Conservation (phyloP, 2,329 filamentous ascomycete species). For the Aspergillus awamori region DNA sequence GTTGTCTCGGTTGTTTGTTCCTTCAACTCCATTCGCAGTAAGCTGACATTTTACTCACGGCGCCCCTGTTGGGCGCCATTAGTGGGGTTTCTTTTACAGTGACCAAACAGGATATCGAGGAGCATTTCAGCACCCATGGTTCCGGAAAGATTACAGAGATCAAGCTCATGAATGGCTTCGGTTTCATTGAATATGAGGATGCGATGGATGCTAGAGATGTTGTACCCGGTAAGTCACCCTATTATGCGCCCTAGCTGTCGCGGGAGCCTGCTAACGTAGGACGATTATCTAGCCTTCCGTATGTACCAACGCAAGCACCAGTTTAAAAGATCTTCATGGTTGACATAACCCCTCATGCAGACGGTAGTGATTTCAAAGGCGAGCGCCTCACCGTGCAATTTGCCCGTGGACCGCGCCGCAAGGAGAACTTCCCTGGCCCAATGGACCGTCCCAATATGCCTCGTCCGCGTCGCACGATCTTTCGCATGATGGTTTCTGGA, state of each 20-base stretch:
- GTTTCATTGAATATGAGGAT: slow-evolving; percentile 99
- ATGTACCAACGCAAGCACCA: slow-evolving; percentile 62
- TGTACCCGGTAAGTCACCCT: slow-evolving; percentile 77
- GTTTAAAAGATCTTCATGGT: slow-evolving; percentile 42
- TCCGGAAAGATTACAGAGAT: slow-evolving; percentile 98
- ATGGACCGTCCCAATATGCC: slow-evolving; percentile 66
- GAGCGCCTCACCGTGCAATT: slow-evolving; percentile 98
- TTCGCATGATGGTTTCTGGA: slow-evolving; percentile 96
- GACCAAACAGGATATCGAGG: slow-evolving; percentile 95
- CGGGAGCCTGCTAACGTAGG: slow-evolving; percentile 23
- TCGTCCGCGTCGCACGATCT: slow-evolving; percentile 89
- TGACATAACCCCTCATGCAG: slow-evolving; percentile 52
- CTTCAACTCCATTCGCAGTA: slow-evolving; percentile 19
- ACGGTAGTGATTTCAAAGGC: slow-evolving; percentile 97
- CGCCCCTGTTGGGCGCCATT: slow-evolving; percentile 29
- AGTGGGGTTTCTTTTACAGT: slow-evolving; percentile 59
- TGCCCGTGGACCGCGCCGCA: slow-evolving; percentile 79
- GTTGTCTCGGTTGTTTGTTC: slow-evolving; percentile 28
- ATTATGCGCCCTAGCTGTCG: slow-evolving; percentile 14
- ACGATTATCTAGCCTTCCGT: slow-evolving; percentile 56
- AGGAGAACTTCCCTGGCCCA: slow-evolving; percentile 65
- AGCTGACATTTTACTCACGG: slow-evolving; percentile 37
- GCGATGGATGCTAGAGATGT: slow-evolving; percentile 97
- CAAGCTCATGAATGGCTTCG: slow-evolving; percentile 99
- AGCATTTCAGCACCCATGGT: slow-evolving; percentile 92